Evolutionary conservation across 208 protist species (phyloP).

Genomic region (Acanthamoeba castellanii): DNA sequence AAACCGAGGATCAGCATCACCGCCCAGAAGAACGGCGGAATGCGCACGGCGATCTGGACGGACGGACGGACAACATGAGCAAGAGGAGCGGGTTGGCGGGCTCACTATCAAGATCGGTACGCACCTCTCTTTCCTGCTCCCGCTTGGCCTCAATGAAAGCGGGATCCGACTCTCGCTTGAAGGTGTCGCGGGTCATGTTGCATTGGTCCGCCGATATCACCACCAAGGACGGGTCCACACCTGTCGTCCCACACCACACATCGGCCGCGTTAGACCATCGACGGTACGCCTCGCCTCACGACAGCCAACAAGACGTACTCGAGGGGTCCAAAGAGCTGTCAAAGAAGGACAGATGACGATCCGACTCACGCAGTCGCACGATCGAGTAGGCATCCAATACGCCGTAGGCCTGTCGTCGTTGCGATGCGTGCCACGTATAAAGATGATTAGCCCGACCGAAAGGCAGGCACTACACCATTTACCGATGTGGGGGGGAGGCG

Average conservation of each 20-base stretch:
- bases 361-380: not conserved
- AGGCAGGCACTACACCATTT: no score
- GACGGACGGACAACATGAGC: not conserved
- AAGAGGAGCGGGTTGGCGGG: not conserved
- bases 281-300: not conserved
- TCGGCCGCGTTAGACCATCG: not conserved
- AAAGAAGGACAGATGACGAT: constrained; percentile 32
- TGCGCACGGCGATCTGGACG: constrained; percentile 38
- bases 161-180: constrained; percentile 65
- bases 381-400: constrained; percentile 64
- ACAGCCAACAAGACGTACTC: not conserved
- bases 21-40: constrained; percentile 67
- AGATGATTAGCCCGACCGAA: no score
- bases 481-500: no score
- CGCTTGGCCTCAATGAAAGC: constrained; percentile 48
- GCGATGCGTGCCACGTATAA: no score
- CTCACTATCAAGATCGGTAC: not conserved
- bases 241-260: not conserved
- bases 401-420: constrained; percentile 26
- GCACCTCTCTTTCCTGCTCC: constrained; percentile 64
- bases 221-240: not conserved
- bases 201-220: constrained; percentile 45
- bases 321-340: constrained; percentile 14
- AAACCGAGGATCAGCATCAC: constrained; percentile 83
- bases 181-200: constrained; percentile 26